Percentiles rank a stretch among this genome's conserved stretches.
phyloP scores from a whole-genome alignment of 257 asterid species.

The Cinchona pubescens region DNA sequence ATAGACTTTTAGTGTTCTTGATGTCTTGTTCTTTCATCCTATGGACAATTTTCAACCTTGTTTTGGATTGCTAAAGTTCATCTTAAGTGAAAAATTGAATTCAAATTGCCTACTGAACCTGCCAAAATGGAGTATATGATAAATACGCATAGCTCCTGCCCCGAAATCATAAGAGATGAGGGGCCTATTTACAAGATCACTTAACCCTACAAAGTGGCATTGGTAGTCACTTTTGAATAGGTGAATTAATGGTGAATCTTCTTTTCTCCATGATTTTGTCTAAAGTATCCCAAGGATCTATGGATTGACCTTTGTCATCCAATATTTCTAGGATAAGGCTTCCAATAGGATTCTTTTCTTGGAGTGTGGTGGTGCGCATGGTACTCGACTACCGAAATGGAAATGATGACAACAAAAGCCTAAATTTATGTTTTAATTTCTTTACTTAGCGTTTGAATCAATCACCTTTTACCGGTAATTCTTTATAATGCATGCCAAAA shows the following conservation, averaged over 20 bases:
- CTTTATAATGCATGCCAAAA: neutral
- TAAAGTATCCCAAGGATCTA: constrained; percentile 9
- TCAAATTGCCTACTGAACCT: neutral
- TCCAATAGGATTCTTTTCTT: neutral
- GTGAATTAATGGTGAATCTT: constrained; percentile 18
- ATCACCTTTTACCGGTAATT: too few species aligned
- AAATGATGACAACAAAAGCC: too few species aligned
- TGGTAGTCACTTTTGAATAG: neutral
- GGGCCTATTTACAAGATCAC: constrained; percentile 14
- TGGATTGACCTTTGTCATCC: neutral
- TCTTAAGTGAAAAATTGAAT: constrained; percentile 4
- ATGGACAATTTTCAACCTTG: constrained; percentile 6
- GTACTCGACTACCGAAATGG: too few species aligned
- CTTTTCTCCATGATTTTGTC: constrained; percentile 12
- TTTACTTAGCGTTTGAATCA: too few species aligned
- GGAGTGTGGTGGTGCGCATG: too few species aligned
- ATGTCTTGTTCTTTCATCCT: constrained; percentile 31
- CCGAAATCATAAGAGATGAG: neutral
- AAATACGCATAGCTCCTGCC: too few species aligned
- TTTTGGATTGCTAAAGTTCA: constrained; percentile 14
- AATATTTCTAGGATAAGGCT: neutral
- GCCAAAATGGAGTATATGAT: neutral
- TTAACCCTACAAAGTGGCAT: neutral
- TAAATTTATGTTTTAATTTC: too few species aligned
- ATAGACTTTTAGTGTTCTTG: constrained; percentile 15